Evolutionary conservation across 176 grass and related monocot species (phyloP).

Genomic region (Dendrocalamus sinicus): DNA sequence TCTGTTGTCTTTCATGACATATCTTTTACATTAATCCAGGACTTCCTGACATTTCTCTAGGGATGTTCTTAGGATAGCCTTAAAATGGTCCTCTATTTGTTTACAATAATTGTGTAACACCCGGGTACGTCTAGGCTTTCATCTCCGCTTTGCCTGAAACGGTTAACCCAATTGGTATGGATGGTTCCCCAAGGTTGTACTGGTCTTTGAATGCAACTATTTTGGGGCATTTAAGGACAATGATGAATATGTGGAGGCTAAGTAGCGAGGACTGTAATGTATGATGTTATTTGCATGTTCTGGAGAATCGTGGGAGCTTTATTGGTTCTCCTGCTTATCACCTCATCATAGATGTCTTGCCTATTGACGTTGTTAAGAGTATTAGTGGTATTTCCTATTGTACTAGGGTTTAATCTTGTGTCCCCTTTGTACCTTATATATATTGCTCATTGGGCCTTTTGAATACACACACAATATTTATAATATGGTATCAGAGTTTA

Average conservation of each 20-base stretch:
- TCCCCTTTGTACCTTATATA: too few relatives aligned
- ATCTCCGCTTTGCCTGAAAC: not conserved
- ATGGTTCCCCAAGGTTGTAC: not conserved
- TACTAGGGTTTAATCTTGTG: too few relatives aligned
- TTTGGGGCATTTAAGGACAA: not conserved
- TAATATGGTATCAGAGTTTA: too few relatives aligned
- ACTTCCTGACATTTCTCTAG: slow-evolving; percentile 2
- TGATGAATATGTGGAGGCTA: not conserved
- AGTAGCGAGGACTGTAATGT: too few relatives aligned
- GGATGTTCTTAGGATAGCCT: slow-evolving; percentile 7
- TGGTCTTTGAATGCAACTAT: not conserved
- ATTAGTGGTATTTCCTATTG: too few relatives aligned
- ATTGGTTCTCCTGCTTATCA: not conserved
- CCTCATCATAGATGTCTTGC: not conserved
- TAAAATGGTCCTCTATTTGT: not conserved
- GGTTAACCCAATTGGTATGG: not conserved
- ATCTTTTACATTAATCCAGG: too few relatives aligned
- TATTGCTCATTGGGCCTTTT: too few relatives aligned
- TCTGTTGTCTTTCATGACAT: too few relatives aligned
- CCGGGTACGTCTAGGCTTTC: not conserved
- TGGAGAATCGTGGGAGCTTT: not conserved
- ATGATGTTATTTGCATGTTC: not conserved
- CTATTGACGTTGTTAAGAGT: not conserved
- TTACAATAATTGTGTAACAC: not conserved
- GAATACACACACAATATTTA: too few relatives aligned